Percentiles rank a stretch among this genome's conserved stretches.
Evolutionary conservation across 2,329 filamentous ascomycete species (phyloP).

Genomic region (Botrytis medusae): DNA sequence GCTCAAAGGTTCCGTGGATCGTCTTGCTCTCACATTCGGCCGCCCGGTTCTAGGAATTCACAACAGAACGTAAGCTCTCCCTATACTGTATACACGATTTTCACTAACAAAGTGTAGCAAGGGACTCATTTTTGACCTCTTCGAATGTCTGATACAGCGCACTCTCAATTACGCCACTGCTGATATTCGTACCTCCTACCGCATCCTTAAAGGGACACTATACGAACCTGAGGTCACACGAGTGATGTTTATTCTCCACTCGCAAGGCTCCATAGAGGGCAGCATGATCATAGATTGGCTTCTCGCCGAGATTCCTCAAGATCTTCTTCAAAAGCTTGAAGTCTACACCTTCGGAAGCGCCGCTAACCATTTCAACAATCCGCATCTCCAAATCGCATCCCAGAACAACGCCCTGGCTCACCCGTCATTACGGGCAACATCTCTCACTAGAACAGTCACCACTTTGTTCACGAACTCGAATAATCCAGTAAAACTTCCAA

Average conservation of each 20-base stretch:
- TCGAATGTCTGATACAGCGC: conserved; percentile 76
- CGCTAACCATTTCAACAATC: conserved; percentile 81
- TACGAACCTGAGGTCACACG: conserved; percentile 63
- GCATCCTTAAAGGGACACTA: conserved; percentile 61
- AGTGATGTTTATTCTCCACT: conserved; percentile 73
- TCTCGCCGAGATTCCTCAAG: conserved; percentile 66
- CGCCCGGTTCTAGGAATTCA: conserved; percentile 72
- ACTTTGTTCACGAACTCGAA: neutral
- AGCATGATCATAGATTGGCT: conserved; percentile 75
- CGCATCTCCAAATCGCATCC: conserved; percentile 53
- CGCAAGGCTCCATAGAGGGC: conserved; percentile 74
- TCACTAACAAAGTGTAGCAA: conserved; percentile 35
- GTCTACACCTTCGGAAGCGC: conserved; percentile 78
- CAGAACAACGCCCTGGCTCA: conserved; percentile 45
- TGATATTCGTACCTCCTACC: conserved; percentile 64
- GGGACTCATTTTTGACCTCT: conserved; percentile 72
- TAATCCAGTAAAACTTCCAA: neutral
- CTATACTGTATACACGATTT: neutral
- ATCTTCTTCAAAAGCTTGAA: conserved; percentile 67
- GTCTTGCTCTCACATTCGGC: conserved; percentile 69
- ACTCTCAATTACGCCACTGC: conserved; percentile 70
- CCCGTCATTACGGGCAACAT: conserved; percentile 44
- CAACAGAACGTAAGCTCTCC: conserved; percentile 58
- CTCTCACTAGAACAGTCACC: conserved; percentile 28
- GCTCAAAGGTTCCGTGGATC: conserved; percentile 69